Conservation (phyloP, 352 stramenopile species). For the Phytophthora nicotianae region DNA sequence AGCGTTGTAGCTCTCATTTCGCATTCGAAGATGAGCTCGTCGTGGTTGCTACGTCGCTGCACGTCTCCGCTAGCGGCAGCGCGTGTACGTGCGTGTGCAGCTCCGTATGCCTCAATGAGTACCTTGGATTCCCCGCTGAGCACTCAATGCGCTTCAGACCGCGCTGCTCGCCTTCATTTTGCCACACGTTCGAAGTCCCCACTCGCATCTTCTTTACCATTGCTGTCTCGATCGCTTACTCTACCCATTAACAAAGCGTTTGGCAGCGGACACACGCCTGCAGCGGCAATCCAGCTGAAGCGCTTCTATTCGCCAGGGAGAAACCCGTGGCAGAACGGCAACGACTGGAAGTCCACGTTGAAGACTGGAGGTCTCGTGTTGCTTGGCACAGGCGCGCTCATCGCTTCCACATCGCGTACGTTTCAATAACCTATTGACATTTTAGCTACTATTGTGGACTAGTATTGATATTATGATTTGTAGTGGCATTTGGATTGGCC, state of each 20-base stretch:
- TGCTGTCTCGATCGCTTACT: slow-evolving; percentile 18
- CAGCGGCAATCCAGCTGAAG: slow-evolving; percentile 26
- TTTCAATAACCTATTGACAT: background rate
- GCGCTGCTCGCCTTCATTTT: slow-evolving; percentile 7
- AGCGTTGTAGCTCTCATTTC: background rate
- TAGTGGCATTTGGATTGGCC: slow-evolving; percentile 77
- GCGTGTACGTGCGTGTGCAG: slow-evolving; percentile 5
- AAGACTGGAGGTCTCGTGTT: slow-evolving; percentile 70
- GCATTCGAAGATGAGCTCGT: slow-evolving; percentile 26
- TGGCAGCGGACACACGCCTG: background rate
- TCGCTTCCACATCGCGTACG: slow-evolving; percentile 72
- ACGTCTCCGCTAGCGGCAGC: slow-evolving; percentile 15
- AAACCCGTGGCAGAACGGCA: slow-evolving; percentile 46
- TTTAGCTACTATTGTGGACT: slow-evolving; percentile 1
- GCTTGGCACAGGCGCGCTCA: slow-evolving; percentile 58
- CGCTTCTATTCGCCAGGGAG: slow-evolving; percentile 40
- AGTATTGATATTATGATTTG: slow-evolving; percentile 6
- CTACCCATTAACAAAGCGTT: slow-evolving; percentile 1
- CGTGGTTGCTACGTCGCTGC: slow-evolving; percentile 21
- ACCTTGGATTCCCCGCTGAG: slow-evolving; percentile 4
- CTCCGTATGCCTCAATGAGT: slow-evolving; percentile 5
- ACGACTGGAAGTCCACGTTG: slow-evolving; percentile 54
- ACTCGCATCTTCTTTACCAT: slow-evolving; percentile 1
- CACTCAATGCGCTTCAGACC: slow-evolving; percentile 2
- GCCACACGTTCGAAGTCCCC: background rate